Base-by-base conservation (phyloP, 495 filamentous ascomycete species). In the Xylaria curta region DNA sequence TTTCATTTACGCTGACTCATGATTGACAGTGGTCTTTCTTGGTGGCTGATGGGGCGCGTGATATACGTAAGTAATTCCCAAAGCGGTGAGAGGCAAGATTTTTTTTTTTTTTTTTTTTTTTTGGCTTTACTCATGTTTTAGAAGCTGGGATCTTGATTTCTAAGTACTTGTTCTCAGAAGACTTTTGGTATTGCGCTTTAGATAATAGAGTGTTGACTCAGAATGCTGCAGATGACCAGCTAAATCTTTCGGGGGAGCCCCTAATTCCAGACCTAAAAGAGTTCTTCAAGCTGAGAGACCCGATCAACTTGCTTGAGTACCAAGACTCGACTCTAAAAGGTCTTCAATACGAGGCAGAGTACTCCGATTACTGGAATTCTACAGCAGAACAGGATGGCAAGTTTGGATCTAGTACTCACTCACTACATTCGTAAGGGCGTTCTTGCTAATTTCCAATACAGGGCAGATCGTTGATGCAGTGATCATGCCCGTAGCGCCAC, bases 401-500 rank as follows among this genome's bases (percentile, higher is more conserved):
- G 59, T 65, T 13, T 38, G 47, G 9, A 7, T 19, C 58, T 10
- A 21, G 26, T 33, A 4, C 17, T 19, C n/a, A 12, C 13, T 5
- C 9, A 10, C n/a, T 3, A 10, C 3, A 26, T 4, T 56, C 15
- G 19, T 4, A 26, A 5, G 3, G 26, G 19, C 19, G 12, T 15
- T 6, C 3, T 56, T 38, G 36, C 21, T 68, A 15, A 68, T 46
- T 19, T 24, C 69, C 9, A 24, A 33, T 13, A 51, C 3, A 68
- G 83, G 75, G 19, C 80, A 81, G 33, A 66, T 72, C 6, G 81
- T 87, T 13, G 85, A 87, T 53, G 88, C 86, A 0, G 79, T 90
- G 36, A 84, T 90, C 53, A 84, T 84, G 69, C 88, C 87, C 0
- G 82, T 87, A n/a, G 83, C 84, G 10, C 82, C 87, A 0, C 90